Evolutionary conservation across 2,329 filamentous ascomycete genomes (phyloP), one percentile per base, ranked within the genome.

Genomic region (Karstenula rhodostoma): DNA sequence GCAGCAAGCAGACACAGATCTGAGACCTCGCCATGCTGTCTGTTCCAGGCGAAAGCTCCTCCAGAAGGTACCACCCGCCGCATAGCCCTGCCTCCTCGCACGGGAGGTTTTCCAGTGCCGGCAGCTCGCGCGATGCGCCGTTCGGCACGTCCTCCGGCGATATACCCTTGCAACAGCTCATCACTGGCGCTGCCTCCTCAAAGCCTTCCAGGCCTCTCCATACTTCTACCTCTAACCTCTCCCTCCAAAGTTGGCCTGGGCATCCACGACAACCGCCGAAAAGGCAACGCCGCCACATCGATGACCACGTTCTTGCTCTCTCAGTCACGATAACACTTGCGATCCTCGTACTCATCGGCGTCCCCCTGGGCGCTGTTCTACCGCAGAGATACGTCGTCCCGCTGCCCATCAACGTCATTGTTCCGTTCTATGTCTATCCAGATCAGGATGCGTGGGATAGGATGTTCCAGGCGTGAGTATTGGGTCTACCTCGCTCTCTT

Each of bases 381-480:
- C 68, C 71, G 2, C 65, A 64, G 37, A 72, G 63, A 47, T 60
- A 66, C 49, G 61, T 71, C 8, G 60, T 61, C 27, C 64, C 61
- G 22, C 53, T 72, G 9, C 71, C 70, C 6, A 58, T 73, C 42
- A 71, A 69, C 53, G 74, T 84, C 5, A 73, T 84, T 48, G 75
- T 84, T 35, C 82, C 82, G 55, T 79, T 84, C 42, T 83, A 83
- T 65, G 71, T 83, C 27, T 80, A 83, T 69, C 82, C 82, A 51
- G 69, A 71, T 35, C 70, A 74, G 4, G 77, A 75, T 8, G 78
- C 80, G 9, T 84, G 82, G 69, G 59, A 64, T 37, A 29, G 56
- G 23, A 33, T 72, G 37, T 63, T 63, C 10, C 57, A 65, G 32
- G 50, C 65, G 67, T 72, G 61, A 48, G 67, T 67, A 22, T 13